These are phyloP conservation scores for Penicillium brasilianum DNA, from an alignment of 2,329 filamentous ascomycete genomes.

Conservation along the genomic window DNA sequence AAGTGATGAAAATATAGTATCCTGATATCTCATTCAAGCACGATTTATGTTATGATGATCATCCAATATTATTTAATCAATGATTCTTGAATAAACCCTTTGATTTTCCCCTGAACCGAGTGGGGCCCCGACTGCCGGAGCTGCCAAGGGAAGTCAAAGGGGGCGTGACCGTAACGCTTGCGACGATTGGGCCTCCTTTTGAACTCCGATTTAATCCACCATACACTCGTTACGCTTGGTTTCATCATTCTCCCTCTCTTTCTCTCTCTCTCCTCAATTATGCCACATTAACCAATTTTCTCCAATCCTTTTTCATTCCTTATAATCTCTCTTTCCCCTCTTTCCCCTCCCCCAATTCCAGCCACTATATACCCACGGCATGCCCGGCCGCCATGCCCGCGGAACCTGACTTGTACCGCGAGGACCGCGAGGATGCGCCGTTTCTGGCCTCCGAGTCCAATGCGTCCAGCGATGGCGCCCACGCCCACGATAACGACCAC, in stretches of 20 bases:
- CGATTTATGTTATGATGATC: too few relatives aligned
- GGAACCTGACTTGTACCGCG: constrained; percentile 30
- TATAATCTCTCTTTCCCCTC: constrained; percentile 3
- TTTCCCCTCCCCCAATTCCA: not conserved
- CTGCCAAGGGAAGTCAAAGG: constrained; percentile 23
- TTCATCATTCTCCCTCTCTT: not conserved
- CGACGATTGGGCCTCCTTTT: constrained; percentile 25
- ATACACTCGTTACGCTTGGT: not conserved
- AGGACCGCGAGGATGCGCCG: constrained; percentile 41
- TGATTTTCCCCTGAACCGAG: not conserved
- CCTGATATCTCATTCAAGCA: too few relatives aligned
- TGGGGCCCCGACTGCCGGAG: constrained; percentile 4
- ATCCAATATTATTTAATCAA: too few relatives aligned
- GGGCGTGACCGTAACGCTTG: constrained; percentile 24
- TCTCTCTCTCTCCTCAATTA: not conserved
- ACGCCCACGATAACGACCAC: not conserved
- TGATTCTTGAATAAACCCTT: too few relatives aligned
- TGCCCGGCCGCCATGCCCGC: constrained; percentile 32
- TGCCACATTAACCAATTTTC: not conserved
- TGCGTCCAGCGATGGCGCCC: constrained; percentile 6
- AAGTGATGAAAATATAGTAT: too few relatives aligned
- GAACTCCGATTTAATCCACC: too few relatives aligned
- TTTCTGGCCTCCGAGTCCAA: constrained; percentile 32
- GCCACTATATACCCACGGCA: constrained; percentile 23
- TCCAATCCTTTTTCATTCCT: not conserved